Evolutionary conservation across 2,329 filamentous ascomycete genomes (phyloP).

Genomic region (Penicillium olsonii): DNA sequence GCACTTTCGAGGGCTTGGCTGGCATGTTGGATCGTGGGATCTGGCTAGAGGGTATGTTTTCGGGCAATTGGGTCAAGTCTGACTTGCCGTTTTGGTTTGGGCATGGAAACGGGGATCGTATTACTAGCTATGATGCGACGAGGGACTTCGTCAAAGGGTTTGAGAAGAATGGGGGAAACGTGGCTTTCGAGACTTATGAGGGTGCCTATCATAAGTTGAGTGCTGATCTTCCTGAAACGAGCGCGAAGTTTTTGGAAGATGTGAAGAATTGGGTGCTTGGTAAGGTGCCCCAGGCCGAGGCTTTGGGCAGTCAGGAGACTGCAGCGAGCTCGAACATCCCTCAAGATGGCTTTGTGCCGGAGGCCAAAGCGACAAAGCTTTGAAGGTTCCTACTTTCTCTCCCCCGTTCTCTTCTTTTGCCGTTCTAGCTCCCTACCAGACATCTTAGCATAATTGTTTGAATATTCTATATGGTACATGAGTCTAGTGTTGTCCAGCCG

Average conservation of each 20-base stretch:
- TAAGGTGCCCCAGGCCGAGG: conserved; percentile 4
- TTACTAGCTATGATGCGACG: conserved; percentile 66
- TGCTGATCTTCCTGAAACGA: conserved; percentile 33
- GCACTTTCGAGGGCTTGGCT: conserved; percentile 78
- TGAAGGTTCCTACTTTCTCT: background rate
- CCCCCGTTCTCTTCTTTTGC: background rate
- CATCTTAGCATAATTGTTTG: conserved; percentile 1
- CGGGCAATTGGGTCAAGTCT: conserved; percentile 27
- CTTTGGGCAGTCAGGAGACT: background rate
- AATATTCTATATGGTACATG: conserved; percentile 8
- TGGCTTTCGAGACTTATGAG: conserved; percentile 70
- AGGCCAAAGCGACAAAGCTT: conserved; percentile 7
- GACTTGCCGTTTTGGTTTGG: conserved; percentile 67
- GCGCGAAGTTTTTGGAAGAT: conserved; percentile 53
- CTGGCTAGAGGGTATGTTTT: conserved; percentile 55
- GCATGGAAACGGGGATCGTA: conserved; percentile 74
- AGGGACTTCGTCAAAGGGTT: conserved; percentile 63
- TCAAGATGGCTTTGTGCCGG: background rate
- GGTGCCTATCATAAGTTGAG: conserved; percentile 72
- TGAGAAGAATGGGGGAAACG: conserved; percentile 69
- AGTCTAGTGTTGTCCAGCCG: conserved; percentile 2
- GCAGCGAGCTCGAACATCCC: background rate
- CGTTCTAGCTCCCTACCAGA: background rate
- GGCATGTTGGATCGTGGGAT: conserved; percentile 74
- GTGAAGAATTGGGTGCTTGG: conserved; percentile 66